Base-by-base conservation (phyloP, 768 basidiomycete species). In the Mycena venus region DNA sequence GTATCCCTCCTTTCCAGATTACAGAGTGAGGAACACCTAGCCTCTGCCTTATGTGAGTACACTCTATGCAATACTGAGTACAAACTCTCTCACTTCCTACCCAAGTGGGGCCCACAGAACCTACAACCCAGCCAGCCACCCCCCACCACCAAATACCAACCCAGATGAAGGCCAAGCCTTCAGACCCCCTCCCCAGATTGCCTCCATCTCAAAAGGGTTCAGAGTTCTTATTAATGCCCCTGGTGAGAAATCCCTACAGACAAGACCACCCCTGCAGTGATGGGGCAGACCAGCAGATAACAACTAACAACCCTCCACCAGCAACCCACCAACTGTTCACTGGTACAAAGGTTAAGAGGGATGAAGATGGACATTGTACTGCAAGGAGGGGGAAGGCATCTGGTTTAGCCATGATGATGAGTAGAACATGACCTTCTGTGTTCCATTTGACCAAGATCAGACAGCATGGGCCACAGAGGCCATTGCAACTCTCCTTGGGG, bases 91-190 rank as follows among this genome's bases (percentile, higher is more conserved):
- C 61, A 53, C 2, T 31, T 71, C 15, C 17, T 63, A 1, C 49
- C 70, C 1, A 71, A 71, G 44, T 71, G 70, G 70, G 70, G 64
- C 62, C 70, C 70, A 11, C n/a, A n/a, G n/a, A n/a, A n/a, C n/a
- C n/a, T n/a, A n/a, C n/a, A n/a, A n/a, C n/a, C n/a, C n/a, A 32
- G 51, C 6, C 23, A 10, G 1, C 34, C 59, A 15, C 32, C 6
- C 7, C 2, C 6, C 1, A 31, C 15, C 15, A 23, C 14, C 8
- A 3, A 49, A 23, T 9, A 31, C 2, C 19, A 10, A 44, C 12
- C 17, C 17, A 19, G 51, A 51, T 15, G 38, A 56, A 9, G 12
- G 44, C 0, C 21, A 27, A 2, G 8, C 27, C 27, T 62, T 68
- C 17, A 47, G 4, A 8, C 32, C 59, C 21, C 59, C 59, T 1